Conservation (phyloP, 768 basidiomycete species). For the Russula virescens region DNA sequence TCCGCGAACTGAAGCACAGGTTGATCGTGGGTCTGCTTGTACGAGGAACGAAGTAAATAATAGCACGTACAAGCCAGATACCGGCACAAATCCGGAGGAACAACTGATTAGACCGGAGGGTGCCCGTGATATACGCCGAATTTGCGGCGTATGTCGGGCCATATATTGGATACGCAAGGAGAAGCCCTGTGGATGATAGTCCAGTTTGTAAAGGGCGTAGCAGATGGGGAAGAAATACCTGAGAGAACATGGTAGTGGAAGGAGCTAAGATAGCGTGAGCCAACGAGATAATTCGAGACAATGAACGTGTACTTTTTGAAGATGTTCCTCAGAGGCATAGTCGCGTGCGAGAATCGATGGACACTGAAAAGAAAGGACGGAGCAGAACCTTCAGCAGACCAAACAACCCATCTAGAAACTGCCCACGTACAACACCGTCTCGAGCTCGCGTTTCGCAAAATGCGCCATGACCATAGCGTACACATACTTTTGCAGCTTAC, state of each 20-base stretch:
- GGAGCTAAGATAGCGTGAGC: slow-evolving; percentile 49
- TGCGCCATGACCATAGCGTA: slow-evolving; percentile 77
- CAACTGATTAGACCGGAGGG: slow-evolving; percentile 54
- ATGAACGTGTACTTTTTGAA: slow-evolving; percentile 72
- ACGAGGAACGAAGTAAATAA: not conserved
- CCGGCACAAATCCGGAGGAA: slow-evolving; percentile 64
- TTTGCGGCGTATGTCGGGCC: slow-evolving; percentile 67
- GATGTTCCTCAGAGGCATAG: slow-evolving; percentile 83
- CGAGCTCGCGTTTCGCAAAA: slow-evolving; percentile 87
- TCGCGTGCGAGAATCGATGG: slow-evolving; percentile 92
- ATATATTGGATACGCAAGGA: slow-evolving; percentile 78
- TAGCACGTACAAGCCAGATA: slow-evolving; percentile 66
- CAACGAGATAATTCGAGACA: not conserved
- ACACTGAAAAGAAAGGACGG: slow-evolving; percentile 43
- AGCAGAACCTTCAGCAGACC: not conserved
- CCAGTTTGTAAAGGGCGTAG: not conserved
- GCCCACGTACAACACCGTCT: slow-evolving; percentile 74
- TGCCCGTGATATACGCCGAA: slow-evolving; percentile 56
- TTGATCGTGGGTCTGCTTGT: not conserved
- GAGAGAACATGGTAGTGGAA: slow-evolving; percentile 82
- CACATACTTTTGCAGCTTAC: slow-evolving; percentile 73
- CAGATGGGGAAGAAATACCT: slow-evolving; percentile 34
- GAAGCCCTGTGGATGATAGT: slow-evolving; percentile 43
- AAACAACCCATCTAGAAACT: too few species aligned
- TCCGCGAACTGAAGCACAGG: slow-evolving; percentile 58